Evolutionary conservation across 2,329 filamentous ascomycete genomes (phyloP).

Genomic region (Cercospora zeina): DNA sequence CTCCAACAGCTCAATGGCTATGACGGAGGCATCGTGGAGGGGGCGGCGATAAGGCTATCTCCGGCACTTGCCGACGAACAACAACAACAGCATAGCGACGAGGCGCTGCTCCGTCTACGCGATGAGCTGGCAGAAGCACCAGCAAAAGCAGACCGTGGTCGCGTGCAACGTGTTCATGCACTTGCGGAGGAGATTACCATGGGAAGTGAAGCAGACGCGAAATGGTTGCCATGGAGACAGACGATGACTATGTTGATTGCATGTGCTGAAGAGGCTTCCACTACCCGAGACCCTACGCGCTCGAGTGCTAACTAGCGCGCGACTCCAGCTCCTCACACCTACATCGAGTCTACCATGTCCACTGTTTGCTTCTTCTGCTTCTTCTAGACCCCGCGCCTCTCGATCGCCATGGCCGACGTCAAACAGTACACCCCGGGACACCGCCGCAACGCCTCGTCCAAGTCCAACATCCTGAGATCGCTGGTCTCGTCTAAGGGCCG

Average conservation of each 20-base stretch:
- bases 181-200: constrained; percentile 1
- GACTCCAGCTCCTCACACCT: constrained; percentile 2
- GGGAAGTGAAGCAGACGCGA: constrained; percentile 7
- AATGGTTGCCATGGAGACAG: not conserved
- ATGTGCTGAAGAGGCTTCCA: constrained; percentile 8
- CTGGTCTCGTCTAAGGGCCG: constrained; percentile 55
- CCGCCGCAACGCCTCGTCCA: constrained; percentile 38
- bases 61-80: constrained; percentile 1
- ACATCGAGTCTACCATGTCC: constrained; percentile 9
- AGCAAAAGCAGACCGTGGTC: not conserved
- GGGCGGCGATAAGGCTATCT: constrained; percentile 1
- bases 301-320: constrained; percentile 9
- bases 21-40: not conserved
- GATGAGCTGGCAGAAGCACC: constrained; percentile 8
- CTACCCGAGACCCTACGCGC: constrained; percentile 13
- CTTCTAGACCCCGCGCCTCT: not conserved
- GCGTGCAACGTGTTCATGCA: not conserved
- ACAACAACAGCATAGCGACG: not conserved
- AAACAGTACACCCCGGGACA: constrained; percentile 19
- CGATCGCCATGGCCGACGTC: constrained; percentile 21
- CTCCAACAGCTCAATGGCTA: constrained; percentile 2
- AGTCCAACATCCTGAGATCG: constrained; percentile 54
- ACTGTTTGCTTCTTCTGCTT: constrained; percentile 5
- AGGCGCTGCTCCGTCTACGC: not conserved
- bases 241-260: not conserved